Evolutionary conservation across 2,329 filamentous ascomycete genomes (phyloP).

Genomic region (Zymoseptoria tritici): DNA sequence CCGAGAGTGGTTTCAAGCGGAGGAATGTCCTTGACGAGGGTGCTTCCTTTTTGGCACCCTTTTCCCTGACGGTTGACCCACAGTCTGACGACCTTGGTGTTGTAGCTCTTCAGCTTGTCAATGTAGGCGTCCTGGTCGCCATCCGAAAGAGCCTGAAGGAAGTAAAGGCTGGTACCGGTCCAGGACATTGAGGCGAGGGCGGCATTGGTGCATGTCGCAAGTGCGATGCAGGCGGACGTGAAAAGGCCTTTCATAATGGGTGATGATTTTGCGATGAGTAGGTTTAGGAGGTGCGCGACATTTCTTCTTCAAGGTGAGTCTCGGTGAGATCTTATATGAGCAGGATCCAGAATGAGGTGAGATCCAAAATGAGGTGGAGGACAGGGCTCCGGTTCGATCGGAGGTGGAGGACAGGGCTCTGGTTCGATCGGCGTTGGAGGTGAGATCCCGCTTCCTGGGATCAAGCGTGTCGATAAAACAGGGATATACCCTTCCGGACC

Average conservation of each 20-base stretch:
- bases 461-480: too few relatives aligned
- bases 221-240: neutral
- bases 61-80: slow-evolving; percentile 2
- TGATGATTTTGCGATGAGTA: neutral
- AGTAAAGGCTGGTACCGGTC: slow-evolving; percentile 5
- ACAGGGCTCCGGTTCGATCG: too few relatives aligned
- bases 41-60: slow-evolving; percentile 7
- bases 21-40: slow-evolving; percentile 1
- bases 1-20: slow-evolving; percentile 5
- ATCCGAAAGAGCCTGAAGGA: neutral
- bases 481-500: too few relatives aligned
- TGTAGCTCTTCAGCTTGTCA: neutral
- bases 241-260: neutral
- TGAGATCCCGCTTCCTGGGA: too few relatives aligned
- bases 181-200: slow-evolving; percentile 2
- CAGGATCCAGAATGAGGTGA: neutral
- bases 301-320: neutral
- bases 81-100: slow-evolving; percentile 3
- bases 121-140: slow-evolving; percentile 4
- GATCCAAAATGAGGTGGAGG: too few relatives aligned
- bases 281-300: neutral
- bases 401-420: too few relatives aligned
- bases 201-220: neutral
- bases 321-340: neutral
- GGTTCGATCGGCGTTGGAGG: too few relatives aligned